Base-by-base conservation (phyloP, 331 rosid species). In the Cydonia oblonga region DNA sequence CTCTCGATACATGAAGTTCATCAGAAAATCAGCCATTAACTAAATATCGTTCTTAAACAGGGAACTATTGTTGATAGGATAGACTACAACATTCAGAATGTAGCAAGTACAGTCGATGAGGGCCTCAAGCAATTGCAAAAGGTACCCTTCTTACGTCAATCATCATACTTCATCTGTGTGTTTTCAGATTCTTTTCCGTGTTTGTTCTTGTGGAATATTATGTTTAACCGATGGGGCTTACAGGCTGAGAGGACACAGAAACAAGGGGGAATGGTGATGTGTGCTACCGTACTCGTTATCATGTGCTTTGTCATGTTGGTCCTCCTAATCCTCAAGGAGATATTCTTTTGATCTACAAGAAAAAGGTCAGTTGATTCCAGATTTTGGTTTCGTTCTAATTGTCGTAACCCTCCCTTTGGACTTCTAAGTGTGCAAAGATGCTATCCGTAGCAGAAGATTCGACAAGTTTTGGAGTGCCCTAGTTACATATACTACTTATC, bases 171-270 rank as follows among this genome's bases (percentile, higher is more conserved):
- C 58, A 26, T 40, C 51, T 62, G 7, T 62, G 30, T 59, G 26
- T 65, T 54, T 23, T 2, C 8, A 22, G 61, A n/a, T 14, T 22
- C 58, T 68, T 13, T 24, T 62, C 38, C 7, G 16, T 69, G 33
- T 35, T 2, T 35, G 42, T 35, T 71, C 35, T 9, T 42, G 3
- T 28, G 42, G 14, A 44, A 64, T 40, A 10, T 64, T 60, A 65
- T 16, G 38, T 74, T 71, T 67, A 76, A 66, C 62, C 75, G 66
- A 22, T 38, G 42, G 42, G 56, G 42, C 52, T 73, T 88, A 88
- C 96, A 95, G 99, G 99, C 99, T 11, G 99, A 95, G 80, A 91
- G 87, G 86, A 87, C 96, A 46, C 99, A 95, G 75, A 95, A 88
- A 78, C 83, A 91, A 72, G 97, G 99, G 52, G 99, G 99, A 51